Evolutionary conservation across 805 yeast species (phyloP), one percentile per base, ranked within the genome.

Genomic region (Candida wancherniae): DNA sequence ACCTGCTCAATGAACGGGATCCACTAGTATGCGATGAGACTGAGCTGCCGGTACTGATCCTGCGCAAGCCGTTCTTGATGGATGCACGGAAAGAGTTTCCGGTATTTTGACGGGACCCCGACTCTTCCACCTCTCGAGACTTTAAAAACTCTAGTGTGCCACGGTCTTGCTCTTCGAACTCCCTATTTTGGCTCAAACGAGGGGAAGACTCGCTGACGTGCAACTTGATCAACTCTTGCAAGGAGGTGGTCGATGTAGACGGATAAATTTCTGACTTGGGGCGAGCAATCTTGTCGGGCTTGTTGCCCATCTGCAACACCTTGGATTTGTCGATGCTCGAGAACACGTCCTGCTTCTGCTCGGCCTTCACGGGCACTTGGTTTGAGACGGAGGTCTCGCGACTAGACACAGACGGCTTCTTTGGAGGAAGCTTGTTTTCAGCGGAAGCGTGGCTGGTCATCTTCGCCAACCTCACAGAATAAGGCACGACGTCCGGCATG

Each of bases 271-370:
- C 47, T 14, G 44, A 39, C 18, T 36, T 41, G 21, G 48, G 46
- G 15, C 46, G 31, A 4, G 38, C 33, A 17, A 16, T 29, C 15
- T 19, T 26, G 10, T 18, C 20, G 6, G 34, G 26, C 23, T 28
- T 13, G 12, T 29, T 25, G 11, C 31, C 26, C 35, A 40, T 39
- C 13, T 28, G 38, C 17, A 52, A 41, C 16, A 63, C 29, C 38
- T 58, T 63, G 6, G 66, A 43, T 41, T 56, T 65, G 32, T 69
- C 73, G 20, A 69, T 58, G 4, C 55, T 34, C 3, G 71, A 56
- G 40, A 69, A 69, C 12, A 71, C 72, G 40, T 68, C 75, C 4
- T 40, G 14, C 15, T 30, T 20, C 8, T 20, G 9, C 19, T 5
- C 24, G 9, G n/a, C 11, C 9, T 27, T 19, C 24, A 14, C 13